Percentiles rank a stretch among this genome's conserved stretches.
Conservation (phyloP, 2,329 filamentous ascomycete genomes). For the Paracamarosporium sp. region DNA sequence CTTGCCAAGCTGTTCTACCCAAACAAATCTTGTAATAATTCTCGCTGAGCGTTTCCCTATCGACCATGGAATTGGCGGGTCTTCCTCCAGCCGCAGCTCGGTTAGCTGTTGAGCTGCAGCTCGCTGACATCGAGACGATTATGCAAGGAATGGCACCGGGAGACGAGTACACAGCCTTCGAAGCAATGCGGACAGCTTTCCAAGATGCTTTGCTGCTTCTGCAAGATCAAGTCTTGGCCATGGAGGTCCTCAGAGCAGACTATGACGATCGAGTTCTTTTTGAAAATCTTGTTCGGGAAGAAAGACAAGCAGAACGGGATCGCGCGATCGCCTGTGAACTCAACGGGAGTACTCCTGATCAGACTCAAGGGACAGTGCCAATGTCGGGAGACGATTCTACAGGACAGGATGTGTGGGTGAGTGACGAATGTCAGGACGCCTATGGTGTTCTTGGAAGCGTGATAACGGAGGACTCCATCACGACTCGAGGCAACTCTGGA, state of each 20-base stretch:
- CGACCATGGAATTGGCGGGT: slow-evolving; percentile 10
- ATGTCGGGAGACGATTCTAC: not conserved
- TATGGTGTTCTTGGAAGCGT: not conserved
- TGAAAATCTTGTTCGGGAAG: slow-evolving; percentile 12
- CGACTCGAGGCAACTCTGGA: not conserved
- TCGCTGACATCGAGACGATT: slow-evolving; percentile 14
- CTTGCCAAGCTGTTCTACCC: not conserved
- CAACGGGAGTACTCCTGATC: not conserved
- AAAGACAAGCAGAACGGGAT: slow-evolving; percentile 18
- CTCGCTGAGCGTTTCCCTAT: not conserved
- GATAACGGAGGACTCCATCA: not conserved
- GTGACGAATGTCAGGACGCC: not conserved
- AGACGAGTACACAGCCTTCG: slow-evolving; percentile 10
- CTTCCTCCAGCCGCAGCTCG: slow-evolving; percentile 15
- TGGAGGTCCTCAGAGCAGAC: slow-evolving; percentile 16
- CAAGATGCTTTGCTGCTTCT: slow-evolving; percentile 2
- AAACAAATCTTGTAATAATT: too few relatives aligned
- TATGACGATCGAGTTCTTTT: slow-evolving; percentile 1
- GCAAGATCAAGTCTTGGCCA: slow-evolving; percentile 10
- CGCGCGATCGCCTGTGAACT: slow-evolving; percentile 14
- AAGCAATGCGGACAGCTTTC: not conserved
- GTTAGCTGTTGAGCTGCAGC: slow-evolving; percentile 17
- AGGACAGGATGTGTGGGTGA: not conserved
- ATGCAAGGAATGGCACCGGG: not conserved
- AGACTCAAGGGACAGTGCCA: not conserved